phyloP scores from a whole-genome alignment of 2,329 filamentous ascomycete genomes.

The Daldinia sp. region DNA sequence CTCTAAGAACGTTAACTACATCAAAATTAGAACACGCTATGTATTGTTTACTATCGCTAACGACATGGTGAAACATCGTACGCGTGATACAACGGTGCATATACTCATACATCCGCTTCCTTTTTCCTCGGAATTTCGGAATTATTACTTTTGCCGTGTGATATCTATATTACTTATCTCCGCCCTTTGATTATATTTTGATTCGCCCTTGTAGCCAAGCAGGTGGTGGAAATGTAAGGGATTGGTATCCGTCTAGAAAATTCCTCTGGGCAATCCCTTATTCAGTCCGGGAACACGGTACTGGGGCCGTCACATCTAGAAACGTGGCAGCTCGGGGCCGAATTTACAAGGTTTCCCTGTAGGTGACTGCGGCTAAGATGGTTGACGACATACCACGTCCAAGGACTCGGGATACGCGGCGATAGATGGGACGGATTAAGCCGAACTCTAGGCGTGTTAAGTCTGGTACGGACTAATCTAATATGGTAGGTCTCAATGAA shows the following conservation, averaged over 20 bases:
- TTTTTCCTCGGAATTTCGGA: not conserved
- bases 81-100: not conserved
- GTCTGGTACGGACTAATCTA: constrained; percentile 25
- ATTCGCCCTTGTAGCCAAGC: not conserved
- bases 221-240: constrained; percentile 18
- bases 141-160: not conserved
- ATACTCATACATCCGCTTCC: not conserved
- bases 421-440: constrained; percentile 7
- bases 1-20: too few relatives aligned
- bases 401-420: constrained; percentile 27
- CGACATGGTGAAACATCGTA: too few relatives aligned
- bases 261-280: constrained; percentile 15
- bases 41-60: not conserved
- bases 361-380: constrained; percentile 6
- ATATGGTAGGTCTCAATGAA: constrained; percentile 4
- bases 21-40: not conserved
- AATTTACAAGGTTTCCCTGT: constrained; percentile 7
- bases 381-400: constrained; percentile 28
- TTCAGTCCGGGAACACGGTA: constrained; percentile 21
- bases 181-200: not conserved
- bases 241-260: not conserved
- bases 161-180: not conserved
- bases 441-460: constrained; percentile 3
- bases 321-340: constrained; percentile 13
- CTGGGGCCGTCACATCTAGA: constrained; percentile 4